Base-by-base conservation (phyloP, 2,329 filamentous ascomycete genomes). In the Monosporascus sp. region DNA sequence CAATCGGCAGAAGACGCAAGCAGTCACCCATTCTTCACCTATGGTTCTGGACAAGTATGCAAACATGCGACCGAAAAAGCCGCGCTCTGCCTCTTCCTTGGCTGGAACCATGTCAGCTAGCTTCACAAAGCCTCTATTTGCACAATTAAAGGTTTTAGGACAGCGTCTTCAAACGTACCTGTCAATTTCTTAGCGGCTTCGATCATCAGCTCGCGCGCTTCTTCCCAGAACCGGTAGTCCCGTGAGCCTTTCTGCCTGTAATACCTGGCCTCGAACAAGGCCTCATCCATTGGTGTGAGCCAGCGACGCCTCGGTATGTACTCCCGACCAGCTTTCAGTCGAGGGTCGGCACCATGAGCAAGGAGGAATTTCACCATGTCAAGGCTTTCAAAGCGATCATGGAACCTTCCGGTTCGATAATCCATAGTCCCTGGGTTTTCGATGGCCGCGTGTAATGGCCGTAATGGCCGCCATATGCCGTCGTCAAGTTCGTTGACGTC, bases 171-270 rank as follows among this genome's bases (percentile, higher is more conserved):
- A 22, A 37, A 41, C 48, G 2, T 34, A 52, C 43, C 31, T 52
- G 46, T 44, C 5, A 52, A 44, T 26, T 52, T 52, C 34, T 26
- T 52, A 2, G 43, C 50, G 31, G 41, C 50, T 37, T 47, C 19
- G 22, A 52, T 36, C 50, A 52, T 52, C 50, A 52, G 46, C 9
- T 45, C 22, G 22, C 50, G 50, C 43, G 50, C 50, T 37, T 52
- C 34, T n/a, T 52, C 50, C 43, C 34, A 52, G 43, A 52, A 52
- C 20, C 31, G 43, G 19, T 43, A 43, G 9, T 26, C 26, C 7
- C 19, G 3, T 1, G 1, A 20, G 14, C 34, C 19, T 7, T 22
- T 1, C 19, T 49, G 34, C 36, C 24, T 38, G 36, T 22, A n/a
- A 6, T 49, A 24, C 34, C 48, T 19, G 34, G 19, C 27, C 8